phyloP scores from a whole-genome alignment of 257 asterid species.

The Eucommia ulmoides region DNA sequence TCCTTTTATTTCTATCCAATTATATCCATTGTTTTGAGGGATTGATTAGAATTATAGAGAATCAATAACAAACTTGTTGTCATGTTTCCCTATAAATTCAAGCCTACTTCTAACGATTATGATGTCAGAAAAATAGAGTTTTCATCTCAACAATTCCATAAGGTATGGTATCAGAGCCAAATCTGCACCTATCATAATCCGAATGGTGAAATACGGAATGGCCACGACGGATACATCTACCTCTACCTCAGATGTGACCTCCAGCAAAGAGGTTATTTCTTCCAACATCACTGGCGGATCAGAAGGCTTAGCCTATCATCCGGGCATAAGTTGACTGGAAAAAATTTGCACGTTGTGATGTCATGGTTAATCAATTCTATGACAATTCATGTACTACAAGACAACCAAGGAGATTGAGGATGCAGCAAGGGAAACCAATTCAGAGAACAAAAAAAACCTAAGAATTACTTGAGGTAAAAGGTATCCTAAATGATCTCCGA shows the following conservation, averaged over 20 bases:
- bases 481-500: neutral
- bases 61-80: too few relatives aligned
- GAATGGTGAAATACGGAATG: neutral
- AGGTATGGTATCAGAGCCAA: too few relatives aligned
- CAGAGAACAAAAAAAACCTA: neutral
- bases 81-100: neutral
- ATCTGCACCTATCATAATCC: too few relatives aligned
- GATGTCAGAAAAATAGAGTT: neutral
- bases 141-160: too few relatives aligned
- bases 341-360: conserved; percentile 1
- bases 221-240: neutral
- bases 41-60: neutral
- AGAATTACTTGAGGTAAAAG: neutral
- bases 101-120: neutral
- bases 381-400: neutral
- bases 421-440: neutral
- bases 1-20: too few relatives aligned
- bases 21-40: neutral
- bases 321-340: neutral
- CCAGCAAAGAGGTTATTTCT: neutral
- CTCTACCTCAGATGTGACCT: too few relatives aligned
- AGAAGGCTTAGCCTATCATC: neutral
- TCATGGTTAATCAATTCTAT: conserved; percentile 5
- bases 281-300: neutral
- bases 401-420: neutral